Base-by-base conservation (phyloP, 805 yeast species). In the Vanderwaltozyma polyspora region DNA sequence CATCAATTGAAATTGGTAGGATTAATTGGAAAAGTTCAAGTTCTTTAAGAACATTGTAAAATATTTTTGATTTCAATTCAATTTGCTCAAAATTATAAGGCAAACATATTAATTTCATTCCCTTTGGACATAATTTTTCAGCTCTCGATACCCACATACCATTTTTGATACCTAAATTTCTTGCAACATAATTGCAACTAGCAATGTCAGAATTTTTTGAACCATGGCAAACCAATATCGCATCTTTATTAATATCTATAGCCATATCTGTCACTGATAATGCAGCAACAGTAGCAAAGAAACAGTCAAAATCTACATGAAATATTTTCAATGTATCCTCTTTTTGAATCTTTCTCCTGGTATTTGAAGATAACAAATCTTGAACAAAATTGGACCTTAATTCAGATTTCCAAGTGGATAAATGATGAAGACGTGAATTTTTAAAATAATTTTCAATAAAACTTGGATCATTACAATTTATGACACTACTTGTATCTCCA, bases 231-330 rank as follows among this genome's bases (percentile, higher is more conserved):
- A 76, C 63, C 64, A 94, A 62, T 58, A 89, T 57, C 51, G 79
- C 63, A 67, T 79, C 57, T 45, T 61, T 39, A 29, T 66, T 24
- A 45, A 57, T 40, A 38, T 72, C 72, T 5, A 32, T 15, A 21
- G 21, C 33, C 6, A 78, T 50, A 3, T 74, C 65, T 0, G 80
- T 78, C 28, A 65, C 61, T 12, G 59, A 64, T 35, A 76, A 58
- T 3, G 83, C 70, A 0, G 95, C 81, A 0, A 80, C 95, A 0
- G 93, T 70, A 2, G 87, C 96, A 59, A 89, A 89, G 49, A 91
- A 89, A 43, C 94, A 85, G 55, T 89, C 98, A 55, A 86, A 89
- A 54, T 89, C 98, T 23, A 89, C 67, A 54, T 89, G 96, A 35
- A 87, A 52, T 8, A 87, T 70, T 1, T 68, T 45, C 14, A 43